A percentile compares a stretch with the other conserved stretches of the same genome.
phyloP scores from a whole-genome alignment of 495 filamentous ascomycete genomes.

The Penicillium subrubescens region DNA sequence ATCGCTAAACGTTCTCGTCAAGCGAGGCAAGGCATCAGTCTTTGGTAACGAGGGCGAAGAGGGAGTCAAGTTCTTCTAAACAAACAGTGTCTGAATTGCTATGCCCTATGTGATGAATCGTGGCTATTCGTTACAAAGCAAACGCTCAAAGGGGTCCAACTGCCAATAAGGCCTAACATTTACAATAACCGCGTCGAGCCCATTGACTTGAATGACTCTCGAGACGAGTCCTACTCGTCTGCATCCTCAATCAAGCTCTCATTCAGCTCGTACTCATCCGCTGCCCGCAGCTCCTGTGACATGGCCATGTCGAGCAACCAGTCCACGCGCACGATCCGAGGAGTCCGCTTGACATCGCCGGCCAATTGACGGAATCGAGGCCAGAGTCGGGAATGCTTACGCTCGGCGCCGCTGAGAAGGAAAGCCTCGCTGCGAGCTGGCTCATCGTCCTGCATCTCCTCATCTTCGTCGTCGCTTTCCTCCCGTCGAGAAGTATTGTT shows the following conservation, averaged over 20 bases:
- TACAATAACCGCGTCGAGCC: slow-evolving; percentile 11
- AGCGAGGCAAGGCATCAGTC: slow-evolving; percentile 87
- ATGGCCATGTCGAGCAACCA: slow-evolving; percentile 91
- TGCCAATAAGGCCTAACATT: slow-evolving; percentile 17
- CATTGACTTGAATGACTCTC: neutral
- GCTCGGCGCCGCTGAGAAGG: slow-evolving; percentile 64
- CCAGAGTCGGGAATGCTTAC: slow-evolving; percentile 77
- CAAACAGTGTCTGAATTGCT: slow-evolving; percentile 7
- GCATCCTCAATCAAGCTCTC: slow-evolving; percentile 35
- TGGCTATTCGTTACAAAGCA: slow-evolving; percentile 33
- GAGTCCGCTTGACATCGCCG: slow-evolving; percentile 65
- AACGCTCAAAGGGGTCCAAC: slow-evolving; percentile 20
- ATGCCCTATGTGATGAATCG: slow-evolving; percentile 18
- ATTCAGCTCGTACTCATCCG: slow-evolving; percentile 59
- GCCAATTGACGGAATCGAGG: slow-evolving; percentile 77
- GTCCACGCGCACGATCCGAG: slow-evolving; percentile 76
- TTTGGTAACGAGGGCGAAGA: slow-evolving; percentile 84
- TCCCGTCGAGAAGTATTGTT: slow-evolving; percentile 50
- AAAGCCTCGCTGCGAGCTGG: slow-evolving; percentile 72
- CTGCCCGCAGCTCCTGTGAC: slow-evolving; percentile 72
- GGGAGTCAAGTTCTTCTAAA: slow-evolving; percentile 95
- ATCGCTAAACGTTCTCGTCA: slow-evolving; percentile 77
- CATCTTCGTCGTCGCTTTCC: slow-evolving; percentile 49
- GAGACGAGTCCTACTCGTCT: slow-evolving; percentile 27
- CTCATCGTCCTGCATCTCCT: slow-evolving; percentile 54